phyloP scores from a whole-genome alignment of 331 rosid species.

The Acacia pycnantha region DNA sequence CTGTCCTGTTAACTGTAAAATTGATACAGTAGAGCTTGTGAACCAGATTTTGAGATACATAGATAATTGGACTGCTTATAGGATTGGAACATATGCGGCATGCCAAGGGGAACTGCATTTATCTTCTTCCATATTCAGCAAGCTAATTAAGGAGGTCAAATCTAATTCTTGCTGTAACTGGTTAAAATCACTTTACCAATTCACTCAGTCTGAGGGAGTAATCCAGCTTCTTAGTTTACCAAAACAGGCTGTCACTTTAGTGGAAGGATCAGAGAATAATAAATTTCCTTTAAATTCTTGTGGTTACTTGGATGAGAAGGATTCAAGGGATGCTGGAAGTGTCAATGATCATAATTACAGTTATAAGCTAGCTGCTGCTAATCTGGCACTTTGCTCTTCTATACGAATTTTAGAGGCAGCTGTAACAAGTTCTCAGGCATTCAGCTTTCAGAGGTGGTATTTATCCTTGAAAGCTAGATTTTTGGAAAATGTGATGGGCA shows the following conservation, averaged over 20 bases:
- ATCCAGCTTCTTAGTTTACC: slow-evolving; percentile 34
- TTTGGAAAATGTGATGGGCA: slow-evolving; percentile 36
- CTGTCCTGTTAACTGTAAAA: slow-evolving; percentile 36
- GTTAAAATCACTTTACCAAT: slow-evolving; percentile 53
- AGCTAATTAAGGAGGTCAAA: slow-evolving; percentile 35
- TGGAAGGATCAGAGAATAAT: slow-evolving; percentile 32
- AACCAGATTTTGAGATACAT: slow-evolving; percentile 39
- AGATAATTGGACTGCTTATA: slow-evolving; percentile 55
- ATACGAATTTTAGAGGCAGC: slow-evolving; percentile 45
- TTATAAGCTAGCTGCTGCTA: slow-evolving; percentile 43
- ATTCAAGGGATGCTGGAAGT: slow-evolving; percentile 21
- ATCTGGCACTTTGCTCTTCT: slow-evolving; percentile 45
- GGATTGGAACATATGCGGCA: slow-evolving; percentile 45
- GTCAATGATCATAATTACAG: slow-evolving; percentile 19
- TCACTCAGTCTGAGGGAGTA: slow-evolving; percentile 48
- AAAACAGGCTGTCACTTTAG: slow-evolving; percentile 35
- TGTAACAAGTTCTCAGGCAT: slow-evolving; percentile 31
- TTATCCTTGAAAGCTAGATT: slow-evolving; percentile 53
- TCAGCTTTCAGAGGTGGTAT: slow-evolving; percentile 70
- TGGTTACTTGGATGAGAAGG: slow-evolving; percentile 27
- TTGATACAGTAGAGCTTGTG: slow-evolving; percentile 32
- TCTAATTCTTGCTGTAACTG: slow-evolving; percentile 44
- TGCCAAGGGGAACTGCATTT: slow-evolving; percentile 59
- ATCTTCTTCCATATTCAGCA: slow-evolving; percentile 41
- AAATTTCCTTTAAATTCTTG: slow-evolving; percentile 18